Evolutionary conservation across 2,329 filamentous ascomycete species (phyloP).

Genomic region (Sporothrix schenckii): DNA sequence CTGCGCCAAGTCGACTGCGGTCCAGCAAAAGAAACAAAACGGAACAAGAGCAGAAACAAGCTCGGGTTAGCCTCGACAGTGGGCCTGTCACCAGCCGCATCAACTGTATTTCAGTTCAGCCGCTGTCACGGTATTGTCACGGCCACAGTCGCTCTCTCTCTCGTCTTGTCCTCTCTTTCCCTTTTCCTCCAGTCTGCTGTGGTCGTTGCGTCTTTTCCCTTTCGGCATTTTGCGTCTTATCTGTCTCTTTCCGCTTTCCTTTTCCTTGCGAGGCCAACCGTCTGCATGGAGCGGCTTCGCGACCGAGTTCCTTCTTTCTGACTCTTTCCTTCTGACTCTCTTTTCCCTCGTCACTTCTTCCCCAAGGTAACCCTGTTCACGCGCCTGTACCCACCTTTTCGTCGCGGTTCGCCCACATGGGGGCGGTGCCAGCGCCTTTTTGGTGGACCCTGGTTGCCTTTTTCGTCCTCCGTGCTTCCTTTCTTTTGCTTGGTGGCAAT

Average conservation of each 20-base stretch:
- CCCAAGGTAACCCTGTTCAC: neutral
- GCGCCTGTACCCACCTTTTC: neutral
- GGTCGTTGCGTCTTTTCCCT: neutral
- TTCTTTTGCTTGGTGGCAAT: conserved; percentile 9
- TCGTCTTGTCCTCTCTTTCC: neutral
- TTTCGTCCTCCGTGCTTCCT: neutral
- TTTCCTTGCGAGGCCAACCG: conserved; percentile 1
- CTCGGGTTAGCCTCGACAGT: neutral
- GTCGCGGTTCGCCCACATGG: conserved; percentile 11
- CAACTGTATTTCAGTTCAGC: no score
- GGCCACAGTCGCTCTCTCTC: no score
- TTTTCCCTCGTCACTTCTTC: neutral
- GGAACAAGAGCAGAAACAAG: neutral
- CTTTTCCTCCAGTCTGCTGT: neutral
- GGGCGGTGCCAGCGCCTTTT: conserved; percentile 7
- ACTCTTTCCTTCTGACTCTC: no score
- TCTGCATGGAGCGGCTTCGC: conserved; percentile 13
- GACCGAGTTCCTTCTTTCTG: neutral
- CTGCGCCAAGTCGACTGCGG: conserved; percentile 12
- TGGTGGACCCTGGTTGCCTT: neutral
- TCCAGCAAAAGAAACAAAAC: neutral
- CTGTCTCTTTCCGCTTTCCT: neutral
- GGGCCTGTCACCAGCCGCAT: neutral
- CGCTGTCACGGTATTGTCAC: no score
- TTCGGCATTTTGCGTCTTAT: no score